These are phyloP conservation scores for Phytophthora tentaculata DNA, from an alignment of 352 stramenopile species.

Conservation along the genomic window DNA sequence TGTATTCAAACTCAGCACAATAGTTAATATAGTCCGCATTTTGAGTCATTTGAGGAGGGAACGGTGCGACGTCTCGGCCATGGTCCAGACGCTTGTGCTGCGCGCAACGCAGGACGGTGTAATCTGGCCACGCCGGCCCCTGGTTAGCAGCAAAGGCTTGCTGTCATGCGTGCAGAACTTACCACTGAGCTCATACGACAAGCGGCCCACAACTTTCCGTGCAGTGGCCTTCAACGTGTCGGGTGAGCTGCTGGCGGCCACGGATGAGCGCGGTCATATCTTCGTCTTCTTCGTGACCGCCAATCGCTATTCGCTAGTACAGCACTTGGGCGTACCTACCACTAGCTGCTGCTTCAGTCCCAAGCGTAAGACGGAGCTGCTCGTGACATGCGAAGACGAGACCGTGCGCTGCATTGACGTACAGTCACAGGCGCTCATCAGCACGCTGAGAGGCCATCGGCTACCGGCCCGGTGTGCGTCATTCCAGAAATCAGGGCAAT, in stretches of 20 bases:
- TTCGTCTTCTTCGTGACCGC: conserved; percentile 81
- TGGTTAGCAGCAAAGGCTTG: conserved; percentile 73
- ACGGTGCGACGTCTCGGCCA: conserved; percentile 21
- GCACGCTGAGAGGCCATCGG: conserved; percentile 75
- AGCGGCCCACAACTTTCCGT: conserved; percentile 55
- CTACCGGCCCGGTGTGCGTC: conserved; percentile 57
- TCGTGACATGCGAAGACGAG: conserved; percentile 87
- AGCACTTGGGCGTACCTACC: conserved; percentile 64
- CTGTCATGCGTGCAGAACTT: conserved; percentile 77
- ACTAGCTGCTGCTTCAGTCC: conserved; percentile 79
- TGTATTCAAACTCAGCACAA: background rate
- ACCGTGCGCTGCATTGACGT: conserved; percentile 83
- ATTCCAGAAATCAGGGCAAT: conserved; percentile 75
- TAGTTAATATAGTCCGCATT: background rate
- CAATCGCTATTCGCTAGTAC: conserved; percentile 81
- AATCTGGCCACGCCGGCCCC: conserved; percentile 73
- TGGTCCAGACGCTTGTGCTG: conserved; percentile 76
- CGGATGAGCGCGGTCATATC: conserved; percentile 80
- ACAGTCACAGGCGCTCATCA: conserved; percentile 73
- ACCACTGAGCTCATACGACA: conserved; percentile 66
- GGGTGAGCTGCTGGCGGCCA: conserved; percentile 69
- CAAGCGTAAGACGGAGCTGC: conserved; percentile 67
- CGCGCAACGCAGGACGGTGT: conserved; percentile 71
- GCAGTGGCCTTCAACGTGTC: conserved; percentile 71
- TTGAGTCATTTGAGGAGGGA: conserved; percentile 14